Evolutionary conservation across 805 yeast species (phyloP), one percentile per base, ranked within the genome.

Genomic region (Candida sakaeoensis): DNA sequence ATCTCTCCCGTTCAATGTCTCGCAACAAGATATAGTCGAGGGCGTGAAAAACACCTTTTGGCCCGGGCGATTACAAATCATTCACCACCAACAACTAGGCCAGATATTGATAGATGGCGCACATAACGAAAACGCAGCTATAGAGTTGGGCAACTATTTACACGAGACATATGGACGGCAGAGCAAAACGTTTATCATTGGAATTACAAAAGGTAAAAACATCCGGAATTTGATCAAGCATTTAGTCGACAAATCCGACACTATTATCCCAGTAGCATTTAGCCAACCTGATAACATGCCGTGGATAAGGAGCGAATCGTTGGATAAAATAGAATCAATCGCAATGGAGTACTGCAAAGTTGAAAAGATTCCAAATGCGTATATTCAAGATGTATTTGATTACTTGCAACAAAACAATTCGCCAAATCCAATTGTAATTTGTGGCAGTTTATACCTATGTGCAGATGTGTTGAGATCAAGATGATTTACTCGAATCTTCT

Each of bases 281-380:
- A 74, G 80, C 2, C 51, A 63, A 1, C 91, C 95, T 0, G 90
- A 82, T 10, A 83, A 87, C 0, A 93, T 93, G 99, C 96, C 98
- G 0, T 93, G 98, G 98, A 79, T 93, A 4, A 52, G 68, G 30
- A 21, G 30, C 13, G 42, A 40, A 24, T 33, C 40, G 10, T 13
- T 34, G 9, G 37, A 24, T n/a, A 33, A 36, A 12, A n/a, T 40
- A 44, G 37, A 12, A 15, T 16, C 23, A 28, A 21, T 28, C 8
- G 33, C 28, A 7, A 10, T 22, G 5, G 19, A 42, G 10, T 34
- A 22, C 13, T 17, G 46, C 41, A 14, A 32, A 17, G 41, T 45
- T 22, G 50, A 51, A 4, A 47, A 47, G 3, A 27, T 44, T 1
- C 32, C 36, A 4, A 46, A 41, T 1, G 41, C 44, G 9, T 34